phyloP scores from a whole-genome alignment of 805 yeast genomes.

The Hyphopichia homilentoma region DNA sequence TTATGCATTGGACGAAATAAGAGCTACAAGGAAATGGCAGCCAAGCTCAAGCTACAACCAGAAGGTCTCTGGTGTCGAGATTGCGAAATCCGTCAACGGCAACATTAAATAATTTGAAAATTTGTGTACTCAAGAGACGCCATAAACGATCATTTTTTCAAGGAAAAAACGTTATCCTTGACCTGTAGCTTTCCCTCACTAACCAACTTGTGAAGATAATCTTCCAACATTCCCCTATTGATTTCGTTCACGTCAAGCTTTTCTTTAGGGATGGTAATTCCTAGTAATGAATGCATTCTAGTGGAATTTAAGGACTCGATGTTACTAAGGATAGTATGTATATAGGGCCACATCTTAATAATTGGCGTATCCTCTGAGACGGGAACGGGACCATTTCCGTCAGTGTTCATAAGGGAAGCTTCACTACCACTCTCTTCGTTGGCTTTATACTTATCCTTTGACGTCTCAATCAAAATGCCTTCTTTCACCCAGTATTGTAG shows the following conservation, averaged over 20 bases:
- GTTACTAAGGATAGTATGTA: conserved; percentile 55
- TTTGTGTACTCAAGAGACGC: conserved; percentile 1
- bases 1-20: conserved; percentile 83
- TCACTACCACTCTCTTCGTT: conserved; percentile 27
- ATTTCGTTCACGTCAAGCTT: conserved; percentile 30
- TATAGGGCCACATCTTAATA: conserved; percentile 38
- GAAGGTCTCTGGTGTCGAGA: conserved; percentile 64
- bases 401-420: neutral
- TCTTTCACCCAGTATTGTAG: conserved; percentile 62
- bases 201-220: conserved; percentile 38
- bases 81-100: conserved; percentile 58
- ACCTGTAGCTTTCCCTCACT: conserved; percentile 39
- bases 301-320: conserved; percentile 46
- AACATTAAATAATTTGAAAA: conserved; percentile 23
- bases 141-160: conserved; percentile 1
- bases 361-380: neutral
- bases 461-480: conserved; percentile 46
- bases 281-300: conserved; percentile 51
- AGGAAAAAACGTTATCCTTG: conserved; percentile 17
- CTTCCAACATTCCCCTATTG: conserved; percentile 39
- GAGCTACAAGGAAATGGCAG: conserved; percentile 70
- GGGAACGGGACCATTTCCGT: conserved; percentile 1
- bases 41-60: conserved; percentile 62
- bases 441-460: conserved; percentile 30
- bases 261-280: conserved; percentile 54